Conservation (phyloP, 768 basidiomycete genomes). For the Mycena olivaceomarginata region DNA sequence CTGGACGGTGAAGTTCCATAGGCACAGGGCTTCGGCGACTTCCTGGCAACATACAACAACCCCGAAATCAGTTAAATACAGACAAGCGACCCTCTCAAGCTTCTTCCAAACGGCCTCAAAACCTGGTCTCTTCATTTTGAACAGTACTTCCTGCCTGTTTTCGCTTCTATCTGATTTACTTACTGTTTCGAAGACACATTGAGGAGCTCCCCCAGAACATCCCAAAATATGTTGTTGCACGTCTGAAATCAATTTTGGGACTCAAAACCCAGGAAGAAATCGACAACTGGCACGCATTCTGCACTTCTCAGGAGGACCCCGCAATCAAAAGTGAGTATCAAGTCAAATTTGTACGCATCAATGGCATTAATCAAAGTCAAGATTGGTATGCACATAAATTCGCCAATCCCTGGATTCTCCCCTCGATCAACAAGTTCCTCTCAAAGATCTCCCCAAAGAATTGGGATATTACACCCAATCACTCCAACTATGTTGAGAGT, state of each 20-base stretch:
- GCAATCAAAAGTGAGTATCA: slow-evolving; percentile 1
- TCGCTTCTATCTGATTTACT: not conserved
- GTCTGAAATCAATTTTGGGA: slow-evolving; percentile 43
- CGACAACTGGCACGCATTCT: slow-evolving; percentile 2
- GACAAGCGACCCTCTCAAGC: too few relatives aligned
- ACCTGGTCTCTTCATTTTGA: not conserved
- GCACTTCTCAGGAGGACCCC: not conserved
- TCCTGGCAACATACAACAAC: too few relatives aligned
- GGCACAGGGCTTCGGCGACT: not conserved
- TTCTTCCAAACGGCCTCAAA: too few relatives aligned
- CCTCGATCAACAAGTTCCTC: slow-evolving; percentile 6
- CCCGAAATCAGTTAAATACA: too few relatives aligned
- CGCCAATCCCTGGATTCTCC: not conserved
- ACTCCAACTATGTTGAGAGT: not conserved
- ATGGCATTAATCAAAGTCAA: slow-evolving; percentile 10
- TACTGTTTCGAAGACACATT: slow-evolving; percentile 1
- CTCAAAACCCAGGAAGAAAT: slow-evolving; percentile 41
- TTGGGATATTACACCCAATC: slow-evolving; percentile 34
- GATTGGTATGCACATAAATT: slow-evolving; percentile 41
- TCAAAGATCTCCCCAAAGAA: slow-evolving; percentile 1
- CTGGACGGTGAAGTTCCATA: slow-evolving; percentile 29
- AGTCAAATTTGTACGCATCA: not conserved
- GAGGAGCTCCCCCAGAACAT: not conserved
- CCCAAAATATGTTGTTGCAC: slow-evolving; percentile 5
- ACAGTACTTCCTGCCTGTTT: not conserved